Conservation (phyloP, 305 asterid genomes). For the Plantago lanceolata region DNA sequence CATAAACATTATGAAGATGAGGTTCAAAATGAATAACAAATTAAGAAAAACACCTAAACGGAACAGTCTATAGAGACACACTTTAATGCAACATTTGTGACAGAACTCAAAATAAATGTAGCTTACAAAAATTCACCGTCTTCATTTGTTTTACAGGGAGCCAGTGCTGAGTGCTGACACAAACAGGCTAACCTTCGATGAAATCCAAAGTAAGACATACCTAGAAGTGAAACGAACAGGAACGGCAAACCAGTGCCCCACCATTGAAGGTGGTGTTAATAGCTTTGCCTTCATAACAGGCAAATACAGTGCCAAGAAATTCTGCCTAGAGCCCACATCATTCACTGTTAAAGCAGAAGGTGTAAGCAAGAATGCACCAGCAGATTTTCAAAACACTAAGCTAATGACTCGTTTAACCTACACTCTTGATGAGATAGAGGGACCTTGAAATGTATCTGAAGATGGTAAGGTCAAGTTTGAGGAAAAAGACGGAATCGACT, state of each 20-base stretch:
- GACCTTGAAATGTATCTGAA: conserved; percentile 71
- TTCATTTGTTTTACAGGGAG: conserved; percentile 47
- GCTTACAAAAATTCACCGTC: neutral
- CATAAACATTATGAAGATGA: no score
- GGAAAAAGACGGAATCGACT: conserved; percentile 94
- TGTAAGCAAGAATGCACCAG: conserved; percentile 63
- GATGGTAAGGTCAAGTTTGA: conserved; percentile 78
- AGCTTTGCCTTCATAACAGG: conserved; percentile 71
- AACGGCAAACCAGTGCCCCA: conserved; percentile 98
- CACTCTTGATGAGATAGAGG: conserved; percentile 94
- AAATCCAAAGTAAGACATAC: conserved; percentile 93
- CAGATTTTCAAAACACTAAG: conserved; percentile 94
- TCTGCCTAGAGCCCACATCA: conserved; percentile 94
- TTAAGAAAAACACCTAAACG: no score
- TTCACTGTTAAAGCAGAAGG: conserved; percentile 95
- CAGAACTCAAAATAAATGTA: neutral
- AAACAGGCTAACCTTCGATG: conserved; percentile 73
- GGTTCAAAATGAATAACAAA: no score
- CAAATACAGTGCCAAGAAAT: conserved; percentile 73
- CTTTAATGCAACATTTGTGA: neutral
- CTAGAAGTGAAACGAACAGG: conserved; percentile 91
- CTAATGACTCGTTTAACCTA: conserved; percentile 97
- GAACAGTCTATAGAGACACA: no score
- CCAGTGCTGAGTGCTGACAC: conserved; percentile 86
- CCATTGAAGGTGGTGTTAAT: conserved; percentile 76